phyloP scores from a whole-genome alignment of 1,284 basidiomycete genomes.

The Kalmanozyma brasiliensis region DNA sequence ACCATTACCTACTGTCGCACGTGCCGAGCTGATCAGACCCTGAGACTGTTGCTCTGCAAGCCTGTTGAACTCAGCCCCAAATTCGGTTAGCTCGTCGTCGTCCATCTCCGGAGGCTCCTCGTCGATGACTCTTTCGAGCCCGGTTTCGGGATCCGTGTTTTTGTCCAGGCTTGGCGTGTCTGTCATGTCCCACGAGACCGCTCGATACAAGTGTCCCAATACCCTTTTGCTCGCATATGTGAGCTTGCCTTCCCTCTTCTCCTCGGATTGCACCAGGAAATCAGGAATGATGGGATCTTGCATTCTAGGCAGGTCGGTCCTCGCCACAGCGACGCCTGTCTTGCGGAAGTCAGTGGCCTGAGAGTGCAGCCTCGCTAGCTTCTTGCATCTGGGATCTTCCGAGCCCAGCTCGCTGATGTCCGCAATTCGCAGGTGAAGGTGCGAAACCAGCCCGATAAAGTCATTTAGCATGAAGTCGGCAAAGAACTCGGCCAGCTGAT shows the following conservation, averaged over 20 bases:
- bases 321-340: constrained; percentile 34
- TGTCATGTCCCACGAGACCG: constrained; percentile 29
- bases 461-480: constrained; percentile 75
- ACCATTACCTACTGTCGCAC: constrained; percentile 11
- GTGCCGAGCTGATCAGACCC: neutral
- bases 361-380: constrained; percentile 76
- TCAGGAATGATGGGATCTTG: constrained; percentile 31
- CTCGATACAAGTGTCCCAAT: constrained; percentile 28
- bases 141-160: constrained; percentile 26
- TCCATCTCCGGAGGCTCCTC: constrained; percentile 5
- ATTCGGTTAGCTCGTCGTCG: constrained; percentile 3
- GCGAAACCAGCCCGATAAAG: constrained; percentile 71
- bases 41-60: neutral
- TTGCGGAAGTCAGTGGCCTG: constrained; percentile 71
- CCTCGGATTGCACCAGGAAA: constrained; percentile 28
- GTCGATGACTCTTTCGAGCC: constrained; percentile 9
- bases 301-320: constrained; percentile 9
- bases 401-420: constrained; percentile 75
- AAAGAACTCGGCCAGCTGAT: constrained; percentile 78
- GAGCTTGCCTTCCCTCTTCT: constrained; percentile 16
- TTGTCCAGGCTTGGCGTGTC: constrained; percentile 31
- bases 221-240: constrained; percentile 27
- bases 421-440: constrained; percentile 76
- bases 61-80: constrained; percentile 12
- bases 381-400: constrained; percentile 74